Conservation (phyloP, 2,329 filamentous ascomycete genomes). For the Ambrosiella beaveri region DNA sequence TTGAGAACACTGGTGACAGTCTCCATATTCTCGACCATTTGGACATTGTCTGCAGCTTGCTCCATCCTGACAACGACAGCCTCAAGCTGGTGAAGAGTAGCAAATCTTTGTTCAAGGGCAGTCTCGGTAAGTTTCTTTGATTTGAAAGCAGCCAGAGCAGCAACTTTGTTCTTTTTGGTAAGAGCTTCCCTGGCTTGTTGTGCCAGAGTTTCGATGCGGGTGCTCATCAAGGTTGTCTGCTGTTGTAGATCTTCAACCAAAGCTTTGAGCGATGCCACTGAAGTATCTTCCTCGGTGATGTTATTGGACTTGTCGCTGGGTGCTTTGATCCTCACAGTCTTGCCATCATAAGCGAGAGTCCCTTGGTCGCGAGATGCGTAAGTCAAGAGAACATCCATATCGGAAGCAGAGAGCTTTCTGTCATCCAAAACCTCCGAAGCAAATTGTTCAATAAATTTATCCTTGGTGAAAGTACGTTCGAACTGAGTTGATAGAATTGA, state of each 20-base stretch:
- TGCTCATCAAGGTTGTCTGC: conserved; percentile 49
- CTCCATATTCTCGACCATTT: conserved; percentile 69
- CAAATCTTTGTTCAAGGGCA: conserved; percentile 52
- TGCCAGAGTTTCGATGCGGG: conserved; percentile 48
- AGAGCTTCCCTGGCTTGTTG: conserved; percentile 53
- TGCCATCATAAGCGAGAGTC: conserved; percentile 39
- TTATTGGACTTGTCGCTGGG: conserved; percentile 17
- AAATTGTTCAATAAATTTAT: conserved; percentile 45
- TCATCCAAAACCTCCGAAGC: conserved; percentile 32
- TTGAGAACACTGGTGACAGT: conserved; percentile 56
- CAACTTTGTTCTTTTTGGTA: conserved; percentile 50
- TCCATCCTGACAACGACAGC: conserved; percentile 69
- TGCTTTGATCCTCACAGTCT: conserved; percentile 57
- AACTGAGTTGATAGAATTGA: conserved; percentile 32
- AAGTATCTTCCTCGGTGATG: conserved; percentile 62
- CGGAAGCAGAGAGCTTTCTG: conserved; percentile 38
- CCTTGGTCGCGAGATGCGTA: conserved; percentile 53
- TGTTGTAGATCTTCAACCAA: conserved; percentile 58
- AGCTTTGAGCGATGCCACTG: conserved; percentile 69
- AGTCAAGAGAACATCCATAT: conserved; percentile 52
- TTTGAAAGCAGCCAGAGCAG: conserved; percentile 61
- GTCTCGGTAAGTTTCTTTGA: conserved; percentile 69
- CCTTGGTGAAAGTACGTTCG: conserved; percentile 49
- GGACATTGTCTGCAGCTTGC: conserved; percentile 68
- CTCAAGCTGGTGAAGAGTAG: conserved; percentile 65